These are phyloP conservation scores for Poteriospumella lacustris DNA, from an alignment of 108 stramenopile species.

Conservation along the genomic window DNA sequence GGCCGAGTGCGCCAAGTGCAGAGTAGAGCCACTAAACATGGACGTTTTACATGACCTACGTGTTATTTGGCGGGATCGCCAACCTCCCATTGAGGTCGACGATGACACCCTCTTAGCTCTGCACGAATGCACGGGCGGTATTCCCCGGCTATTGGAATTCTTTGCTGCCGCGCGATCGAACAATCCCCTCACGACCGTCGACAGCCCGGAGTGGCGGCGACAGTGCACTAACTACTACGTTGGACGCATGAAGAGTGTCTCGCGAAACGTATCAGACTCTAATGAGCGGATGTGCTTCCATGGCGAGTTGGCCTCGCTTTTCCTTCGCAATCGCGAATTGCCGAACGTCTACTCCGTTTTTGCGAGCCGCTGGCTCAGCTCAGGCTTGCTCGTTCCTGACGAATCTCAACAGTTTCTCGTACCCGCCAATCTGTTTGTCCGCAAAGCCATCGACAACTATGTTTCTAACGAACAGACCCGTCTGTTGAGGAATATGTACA, in stretches of 20 bases:
- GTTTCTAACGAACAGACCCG: neutral
- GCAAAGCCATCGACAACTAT: slow-evolving; percentile 1
- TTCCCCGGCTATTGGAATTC: neutral
- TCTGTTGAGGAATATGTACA: neutral
- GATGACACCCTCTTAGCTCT: neutral
- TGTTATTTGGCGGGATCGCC: neutral
- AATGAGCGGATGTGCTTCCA: neutral
- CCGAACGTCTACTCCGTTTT: neutral
- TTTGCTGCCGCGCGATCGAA: neutral
- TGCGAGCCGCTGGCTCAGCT: neutral
- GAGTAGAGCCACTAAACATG: neutral
- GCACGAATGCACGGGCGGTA: neutral
- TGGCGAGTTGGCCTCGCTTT: neutral
- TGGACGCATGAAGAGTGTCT: neutral
- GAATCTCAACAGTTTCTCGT: neutral
- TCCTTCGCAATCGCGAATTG: neutral
- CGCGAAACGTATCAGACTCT: neutral
- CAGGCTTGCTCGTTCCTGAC: neutral
- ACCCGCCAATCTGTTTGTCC: neutral
- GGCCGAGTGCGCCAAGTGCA: neutral
- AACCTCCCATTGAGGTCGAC: neutral
- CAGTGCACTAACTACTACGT: neutral
- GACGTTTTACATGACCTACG: neutral
- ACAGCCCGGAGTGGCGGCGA: no score
- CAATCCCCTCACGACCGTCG: neutral